Base-by-base conservation (phyloP, 371 early-diverging fungal genomes). In the Lichtheimia ramosa region DNA sequence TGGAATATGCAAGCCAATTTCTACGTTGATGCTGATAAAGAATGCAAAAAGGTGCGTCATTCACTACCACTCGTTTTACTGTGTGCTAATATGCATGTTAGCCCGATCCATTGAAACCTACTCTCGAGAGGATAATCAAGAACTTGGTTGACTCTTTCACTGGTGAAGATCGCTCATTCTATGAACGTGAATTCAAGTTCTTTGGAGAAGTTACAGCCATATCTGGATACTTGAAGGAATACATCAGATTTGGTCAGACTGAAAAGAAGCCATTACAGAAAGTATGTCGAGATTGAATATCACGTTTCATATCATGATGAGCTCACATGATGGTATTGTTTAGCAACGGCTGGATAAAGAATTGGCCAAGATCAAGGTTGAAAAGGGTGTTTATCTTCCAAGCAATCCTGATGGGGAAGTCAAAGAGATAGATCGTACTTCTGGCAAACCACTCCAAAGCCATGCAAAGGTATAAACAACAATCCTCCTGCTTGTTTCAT, bases 1-100 rank as follows among this genome's bases (percentile, higher is more conserved):
- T 99, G 99, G 99, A 99, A 99, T 71, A 97, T 99, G 96, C 91
- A 96, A 41, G 99, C 99, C 48, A 99, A 99, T 77, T 81, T 77
- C 51, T 81, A 86, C 92, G 90, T 97, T 64, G 84, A 91, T 86
- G 77, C 81, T 3, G 93, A 94, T 67, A 94, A 95, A 56, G 92
- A 90, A 4, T 78, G 79, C 67, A 54, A 61, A 67, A 87, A 75
- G 74, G 84, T 75, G 74, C 65, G 57, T n/a, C 46, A 5, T 46
- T 43, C 18, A 18, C 2, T 46, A n/a, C 21, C 0, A n/a, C 10
- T 46, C 16, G 16, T 46, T 8, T 7, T 46, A 14, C 12, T 16
- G 21, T 6, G 7, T 46, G 10, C 15, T 5, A 7, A 46, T 46
- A 1, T 16, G 0, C 46, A 46, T 2, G 14, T 14, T 41, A 43